Evolutionary conservation across 2,329 filamentous ascomycete genomes (phyloP).

Genomic region (Fusarium decemcellulare): DNA sequence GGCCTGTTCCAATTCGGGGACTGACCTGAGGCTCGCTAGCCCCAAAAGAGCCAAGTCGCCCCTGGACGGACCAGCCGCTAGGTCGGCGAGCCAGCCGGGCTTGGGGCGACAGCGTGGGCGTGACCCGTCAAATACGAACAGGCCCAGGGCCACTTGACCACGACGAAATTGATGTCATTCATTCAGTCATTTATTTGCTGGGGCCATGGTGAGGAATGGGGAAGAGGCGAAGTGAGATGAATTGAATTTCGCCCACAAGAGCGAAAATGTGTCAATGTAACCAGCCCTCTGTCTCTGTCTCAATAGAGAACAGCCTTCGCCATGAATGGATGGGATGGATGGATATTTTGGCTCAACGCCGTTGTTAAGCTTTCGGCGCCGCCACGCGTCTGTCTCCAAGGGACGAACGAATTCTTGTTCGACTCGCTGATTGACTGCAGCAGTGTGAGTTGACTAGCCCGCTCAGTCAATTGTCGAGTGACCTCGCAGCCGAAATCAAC

Average conservation of each 20-base stretch:
- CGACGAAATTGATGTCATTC: constrained; percentile 39
- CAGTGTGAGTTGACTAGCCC: constrained; percentile 3
- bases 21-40: constrained; percentile 25
- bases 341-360: constrained; percentile 8
- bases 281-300: too few species aligned
- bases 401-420: too few species aligned
- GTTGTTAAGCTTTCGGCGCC: constrained; percentile 19
- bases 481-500: constrained; percentile 2
- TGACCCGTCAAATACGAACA: constrained; percentile 33
- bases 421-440: too few species aligned
- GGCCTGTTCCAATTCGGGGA: constrained; percentile 26
- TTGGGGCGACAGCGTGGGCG: not conserved
- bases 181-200: not conserved
- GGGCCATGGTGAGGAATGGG: not conserved
- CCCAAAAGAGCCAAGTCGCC: constrained; percentile 6
- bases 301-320: too few species aligned
- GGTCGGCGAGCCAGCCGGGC: constrained; percentile 18
- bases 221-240: not conserved
- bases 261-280: too few species aligned
- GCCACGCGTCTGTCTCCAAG: not conserved
- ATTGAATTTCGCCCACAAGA: too few species aligned
- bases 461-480: not conserved
- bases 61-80: constrained; percentile 1
- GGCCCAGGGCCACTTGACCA: not conserved
- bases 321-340: too few species aligned